Percentiles rank a stretch among this genome's conserved stretches.
Conservation (phyloP, 176 grass and related monocot species). For the Chloris gayana region DNA sequence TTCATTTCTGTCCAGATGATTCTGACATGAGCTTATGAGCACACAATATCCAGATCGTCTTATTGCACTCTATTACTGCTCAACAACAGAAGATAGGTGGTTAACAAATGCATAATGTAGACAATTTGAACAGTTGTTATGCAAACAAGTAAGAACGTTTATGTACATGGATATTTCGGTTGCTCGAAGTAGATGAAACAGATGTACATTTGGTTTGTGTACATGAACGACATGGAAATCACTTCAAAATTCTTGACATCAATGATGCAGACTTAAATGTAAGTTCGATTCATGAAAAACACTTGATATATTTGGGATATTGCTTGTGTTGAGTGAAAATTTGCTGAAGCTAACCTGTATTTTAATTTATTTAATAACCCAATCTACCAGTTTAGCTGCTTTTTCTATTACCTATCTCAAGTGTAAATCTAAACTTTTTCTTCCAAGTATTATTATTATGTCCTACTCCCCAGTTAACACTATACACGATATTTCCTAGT, state of each 20-base stretch:
- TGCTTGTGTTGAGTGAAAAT: not conserved
- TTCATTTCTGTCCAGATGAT: constrained; percentile 8
- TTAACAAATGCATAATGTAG: not conserved
- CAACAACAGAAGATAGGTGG: not conserved
- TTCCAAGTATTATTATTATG: not conserved
- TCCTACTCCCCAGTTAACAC: not conserved
- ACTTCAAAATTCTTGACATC: not conserved
- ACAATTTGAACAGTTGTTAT: not conserved
- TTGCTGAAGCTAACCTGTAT: not conserved
- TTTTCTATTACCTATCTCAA: not conserved
- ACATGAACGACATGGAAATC: not conserved
- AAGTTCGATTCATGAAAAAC: not conserved
- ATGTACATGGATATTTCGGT: not conserved
- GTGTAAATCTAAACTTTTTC: not conserved
- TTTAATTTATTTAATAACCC: not conserved
- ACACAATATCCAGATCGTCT: not conserved
- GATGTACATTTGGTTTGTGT: not conserved
- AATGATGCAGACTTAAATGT: not conserved
- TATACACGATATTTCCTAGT: not conserved
- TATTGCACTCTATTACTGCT: not conserved
- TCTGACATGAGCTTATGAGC: not conserved
- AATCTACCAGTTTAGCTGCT: not conserved
- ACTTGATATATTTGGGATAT: not conserved
- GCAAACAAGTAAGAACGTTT: not conserved
- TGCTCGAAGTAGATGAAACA: not conserved